Base-by-base conservation (phyloP, 2,329 filamentous ascomycete species). In the Rhinocladiella mackenziei region DNA sequence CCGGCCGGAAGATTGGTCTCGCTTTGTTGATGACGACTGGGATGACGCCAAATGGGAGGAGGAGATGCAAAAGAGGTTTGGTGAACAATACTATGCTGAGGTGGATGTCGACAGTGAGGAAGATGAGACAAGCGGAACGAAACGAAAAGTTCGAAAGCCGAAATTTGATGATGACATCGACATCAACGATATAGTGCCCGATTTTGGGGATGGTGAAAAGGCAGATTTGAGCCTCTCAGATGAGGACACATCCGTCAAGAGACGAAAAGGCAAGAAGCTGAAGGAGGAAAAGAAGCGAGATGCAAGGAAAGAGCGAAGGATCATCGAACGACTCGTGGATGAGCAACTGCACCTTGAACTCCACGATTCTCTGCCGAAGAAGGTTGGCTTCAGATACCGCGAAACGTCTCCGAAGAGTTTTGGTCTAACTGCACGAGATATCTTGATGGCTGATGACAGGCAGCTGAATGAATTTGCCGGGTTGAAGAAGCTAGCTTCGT, bases 111-210 rank as follows among this genome's bases (percentile, higher is more conserved):
- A 62, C n/a, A 73, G 68, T 36, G 76, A 69, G 69, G 88, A 87
- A 69, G 88, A 87, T 7, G 86, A 81, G 51, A 96, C 89, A 84
- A 69, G 23, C 5, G 23, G 29, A 13, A 38, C 37, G 20, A 53
- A 46, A 20, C 39, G 26, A 18, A 57, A 57, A 45, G 23, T 44
- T 29, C 88, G 86, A 74, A 94, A 94, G 70, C 89, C 89, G 7
- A 86, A 81, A 54, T 98, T 91, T 84, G 87, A 96, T 58, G 89
- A 97, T 60, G 92, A 98, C 62, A 96, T 98, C 58, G 89, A 97
- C 62, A 97, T 98, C 70, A 88, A 86, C 49, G 91, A 98, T 62
- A 56, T 88, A 85, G 50, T 91, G 95, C 63, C 75, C 96, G 38
- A 71, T 95, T 19, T 89, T 88, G 1, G 55, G 15, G 50, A 43